Evolutionary conservation across 345 rosid genomes (phyloP).

Genomic region (Corymbia maculata): DNA sequence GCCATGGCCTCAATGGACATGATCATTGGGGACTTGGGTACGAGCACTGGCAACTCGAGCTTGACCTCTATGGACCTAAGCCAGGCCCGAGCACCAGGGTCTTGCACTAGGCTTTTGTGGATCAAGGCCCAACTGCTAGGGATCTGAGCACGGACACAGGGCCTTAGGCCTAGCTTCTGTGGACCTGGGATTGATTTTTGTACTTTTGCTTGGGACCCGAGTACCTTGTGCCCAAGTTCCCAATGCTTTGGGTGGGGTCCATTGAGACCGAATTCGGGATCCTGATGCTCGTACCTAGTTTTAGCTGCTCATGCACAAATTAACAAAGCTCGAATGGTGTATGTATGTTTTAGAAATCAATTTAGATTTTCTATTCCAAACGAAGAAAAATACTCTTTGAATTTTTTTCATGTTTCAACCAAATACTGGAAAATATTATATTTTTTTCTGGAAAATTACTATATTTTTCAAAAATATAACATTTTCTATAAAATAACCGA

Average conservation of each 20-base stretch:
- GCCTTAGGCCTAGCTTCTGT: accelerated
- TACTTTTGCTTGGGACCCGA: background rate
- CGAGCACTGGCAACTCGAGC: background rate
- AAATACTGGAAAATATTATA: no score
- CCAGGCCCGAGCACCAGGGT: background rate
- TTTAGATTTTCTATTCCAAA: background rate
- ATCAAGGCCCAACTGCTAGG: background rate
- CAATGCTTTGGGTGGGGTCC: accelerated
- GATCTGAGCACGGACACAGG: accelerated
- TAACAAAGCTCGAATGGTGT: accelerated
- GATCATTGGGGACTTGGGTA: background rate
- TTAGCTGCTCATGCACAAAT: background rate
- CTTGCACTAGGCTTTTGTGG: background rate
- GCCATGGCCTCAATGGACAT: no score
- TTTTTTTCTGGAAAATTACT: no score
- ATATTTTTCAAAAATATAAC: no score
- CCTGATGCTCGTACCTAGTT: no score
- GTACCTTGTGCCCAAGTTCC: background rate
- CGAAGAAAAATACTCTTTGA: accelerated
- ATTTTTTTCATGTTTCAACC: background rate
- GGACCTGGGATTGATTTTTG: background rate
- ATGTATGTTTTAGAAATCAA: no score
- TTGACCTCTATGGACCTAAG: accelerated
- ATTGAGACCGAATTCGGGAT: accelerated
- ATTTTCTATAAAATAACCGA: no score